These are phyloP conservation scores for Ehretia macrophylla DNA, from an alignment of 257 asterid genomes.

Conservation along the genomic window DNA sequence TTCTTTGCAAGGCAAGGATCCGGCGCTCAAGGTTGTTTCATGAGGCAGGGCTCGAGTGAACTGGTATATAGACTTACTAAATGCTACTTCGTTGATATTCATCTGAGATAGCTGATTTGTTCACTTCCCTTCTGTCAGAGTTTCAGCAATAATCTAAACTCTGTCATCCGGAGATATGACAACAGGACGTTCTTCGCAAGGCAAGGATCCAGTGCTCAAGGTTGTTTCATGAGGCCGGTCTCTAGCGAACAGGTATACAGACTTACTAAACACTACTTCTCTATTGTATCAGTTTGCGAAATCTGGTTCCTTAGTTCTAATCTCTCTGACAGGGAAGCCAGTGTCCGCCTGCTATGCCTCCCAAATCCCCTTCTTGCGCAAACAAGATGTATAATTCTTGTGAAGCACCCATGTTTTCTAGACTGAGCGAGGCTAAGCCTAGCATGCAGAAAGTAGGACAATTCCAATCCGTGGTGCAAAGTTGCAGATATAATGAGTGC, in stretches of 20 bases:
- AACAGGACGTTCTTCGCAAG: conserved; percentile 63
- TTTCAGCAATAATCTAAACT: conserved; percentile 54
- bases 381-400: conserved; percentile 17
- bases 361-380: conserved; percentile 26
- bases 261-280: background rate
- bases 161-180: conserved; percentile 55
- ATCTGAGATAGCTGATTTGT: conserved; percentile 10
- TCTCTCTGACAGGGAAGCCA: conserved; percentile 34
- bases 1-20: conserved; percentile 74
- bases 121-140: conserved; percentile 36
- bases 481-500: conserved; percentile 24
- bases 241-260: conserved; percentile 41
- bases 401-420: conserved; percentile 56
- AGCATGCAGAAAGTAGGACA: conserved; percentile 18
- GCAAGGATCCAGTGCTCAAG: conserved; percentile 62
- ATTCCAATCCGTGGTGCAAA: conserved; percentile 23
- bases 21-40: conserved; percentile 51
- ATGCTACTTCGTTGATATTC: too few species aligned
- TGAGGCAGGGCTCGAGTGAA: conserved; percentile 54
- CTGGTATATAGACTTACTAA: conserved; percentile 30
- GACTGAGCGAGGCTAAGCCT: conserved; percentile 34
- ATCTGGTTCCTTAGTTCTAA: conserved; percentile 9
- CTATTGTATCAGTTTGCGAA: background rate
- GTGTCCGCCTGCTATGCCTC: conserved; percentile 26
- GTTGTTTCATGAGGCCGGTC: conserved; percentile 61